Base-by-base conservation (phyloP, 805 yeast species). In the Kazachstania martiniae region DNA sequence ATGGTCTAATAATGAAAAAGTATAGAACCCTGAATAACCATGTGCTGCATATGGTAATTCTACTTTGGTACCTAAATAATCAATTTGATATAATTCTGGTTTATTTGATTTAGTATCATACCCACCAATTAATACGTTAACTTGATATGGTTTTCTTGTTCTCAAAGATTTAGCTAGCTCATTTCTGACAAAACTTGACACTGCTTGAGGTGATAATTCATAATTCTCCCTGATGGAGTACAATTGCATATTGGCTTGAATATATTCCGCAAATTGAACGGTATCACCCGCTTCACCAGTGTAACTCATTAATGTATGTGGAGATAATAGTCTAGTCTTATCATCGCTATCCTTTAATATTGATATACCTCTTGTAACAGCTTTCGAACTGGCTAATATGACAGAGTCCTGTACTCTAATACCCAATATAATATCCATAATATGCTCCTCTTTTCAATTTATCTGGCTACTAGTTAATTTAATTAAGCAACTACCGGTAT, bases 251-350 rank as follows among this genome's bases (percentile, higher is more conserved):
- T 91, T 91, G 28, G 95, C 98, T 57, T 84, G 91, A 41, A 89
- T 74, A 51, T 77, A 84, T 54, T 91, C 97, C 23, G 95, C 94
- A 62, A 91, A 91, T 55, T 87, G 91, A 5, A 79, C 85, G 36
- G 96, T 83, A 55, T 91, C 98, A 40, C 98, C 98, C 3, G 95
- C 71, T 56, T 91, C 98, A 36, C 98, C 98, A 2, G 94, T 79
- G 62, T 63, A 87, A 27, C 96, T 95, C 64, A 91, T 68, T 45
- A 87, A 63, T 33, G 82, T 72, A 53, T 80, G 89, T 24, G 75
- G 69, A 45, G 83, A 83, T 47, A 89, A 66, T 19, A 58, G 60
- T 43, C 87, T 63, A 8, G 93, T 83, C 62, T 85, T 85, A 59
- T 79, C 86, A 58, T 85, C 95, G 30, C 70, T 66, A 32, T 72